These are phyloP conservation scores for Neurospora sp. DNA, from an alignment of 495 filamentous ascomycete genomes.

Conservation along the genomic window DNA sequence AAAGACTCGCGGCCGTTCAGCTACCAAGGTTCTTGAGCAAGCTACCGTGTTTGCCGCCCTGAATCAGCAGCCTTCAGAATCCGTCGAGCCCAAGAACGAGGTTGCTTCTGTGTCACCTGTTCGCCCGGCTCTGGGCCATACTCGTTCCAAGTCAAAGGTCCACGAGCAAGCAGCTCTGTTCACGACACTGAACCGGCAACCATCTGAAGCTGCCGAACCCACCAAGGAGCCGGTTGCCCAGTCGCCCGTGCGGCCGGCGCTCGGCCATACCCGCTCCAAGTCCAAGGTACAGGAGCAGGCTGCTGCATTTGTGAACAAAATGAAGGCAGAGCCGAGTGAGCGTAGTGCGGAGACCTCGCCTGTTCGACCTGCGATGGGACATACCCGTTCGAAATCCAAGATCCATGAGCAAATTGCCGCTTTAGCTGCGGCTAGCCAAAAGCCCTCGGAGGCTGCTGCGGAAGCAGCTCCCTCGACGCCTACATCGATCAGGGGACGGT, in stretches of 20 bases:
- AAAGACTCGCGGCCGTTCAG: conserved; percentile 21
- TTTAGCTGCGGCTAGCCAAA: conserved; percentile 24
- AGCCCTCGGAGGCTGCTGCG: conserved; percentile 23
- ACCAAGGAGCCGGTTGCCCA: background rate
- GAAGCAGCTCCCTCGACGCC: conserved; percentile 5
- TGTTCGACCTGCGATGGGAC: background rate
- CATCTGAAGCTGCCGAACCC: background rate
- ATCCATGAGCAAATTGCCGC: conserved; percentile 36
- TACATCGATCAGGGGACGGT: background rate
- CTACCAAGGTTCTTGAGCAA: conserved; percentile 35
- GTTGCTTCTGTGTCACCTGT: conserved; percentile 2
- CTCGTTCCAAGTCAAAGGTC: conserved; percentile 3
- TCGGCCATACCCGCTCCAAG: background rate
- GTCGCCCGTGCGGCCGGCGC: background rate
- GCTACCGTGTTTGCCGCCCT: conserved; percentile 28
- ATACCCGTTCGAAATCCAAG: conserved; percentile 25
- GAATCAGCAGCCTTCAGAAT: conserved; percentile 24
- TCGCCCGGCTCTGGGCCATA: background rate
- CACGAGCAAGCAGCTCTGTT: conserved; percentile 1
- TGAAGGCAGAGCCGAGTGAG: background rate
- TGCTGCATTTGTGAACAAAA: background rate
- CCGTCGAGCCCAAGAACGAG: conserved; percentile 7
- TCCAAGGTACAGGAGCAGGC: background rate
- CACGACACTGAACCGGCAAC: background rate
- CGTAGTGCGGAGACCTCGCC: background rate